Evolutionary conservation across 305 asterid species (phyloP), one percentile per base, ranked within the genome.

Genomic region (Fraxinus floribunda): DNA sequence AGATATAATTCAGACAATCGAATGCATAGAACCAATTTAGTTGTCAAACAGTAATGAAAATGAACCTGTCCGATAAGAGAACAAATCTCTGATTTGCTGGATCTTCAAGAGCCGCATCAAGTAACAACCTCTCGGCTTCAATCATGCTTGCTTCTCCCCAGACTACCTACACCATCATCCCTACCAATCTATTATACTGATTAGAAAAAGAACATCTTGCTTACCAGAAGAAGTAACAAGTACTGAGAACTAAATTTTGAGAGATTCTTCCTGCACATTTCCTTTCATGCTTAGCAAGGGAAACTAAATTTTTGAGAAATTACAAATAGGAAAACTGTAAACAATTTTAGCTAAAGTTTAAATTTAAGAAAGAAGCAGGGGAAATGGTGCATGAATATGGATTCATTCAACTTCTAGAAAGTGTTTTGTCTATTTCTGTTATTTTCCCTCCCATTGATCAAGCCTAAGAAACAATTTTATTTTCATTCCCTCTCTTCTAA

Each of bases 121-220:
- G 88, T 79, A 96, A 87, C 86, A 96, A 84, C 88, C 98, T 96
- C 91, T 96, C 98, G 24, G 98, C 99, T 87, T 86, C 91, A 87
- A 96, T 94, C 99, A 96, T 96, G 89, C 93, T 94, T 39, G 97
- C 89, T 86, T 92, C 95, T 88, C 98, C 99, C 99, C 99, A 96
- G 32, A 88, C 94, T 88, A 96, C 99, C 99, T 96, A 89, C 90
- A 93, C 62, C 83, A 83, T 78, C 83, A 83, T 38, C 79, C 86
- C 64, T 80, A 82, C 89, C 90, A 90, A 82, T 87, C 85, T 68
- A 86, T 52, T 75, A 41, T 85, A 82, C 24, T 60, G 78, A 78
- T 72, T 62, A 78, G 79, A 39, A 76, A 75, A 78, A 80, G 73
- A 29, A 70, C 46, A 78, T 32, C 55, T 73, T 29, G 70, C 35